Evolutionary conservation across 768 basidiomycete species (phyloP).

Genomic region (Tylopilus sp.): DNA sequence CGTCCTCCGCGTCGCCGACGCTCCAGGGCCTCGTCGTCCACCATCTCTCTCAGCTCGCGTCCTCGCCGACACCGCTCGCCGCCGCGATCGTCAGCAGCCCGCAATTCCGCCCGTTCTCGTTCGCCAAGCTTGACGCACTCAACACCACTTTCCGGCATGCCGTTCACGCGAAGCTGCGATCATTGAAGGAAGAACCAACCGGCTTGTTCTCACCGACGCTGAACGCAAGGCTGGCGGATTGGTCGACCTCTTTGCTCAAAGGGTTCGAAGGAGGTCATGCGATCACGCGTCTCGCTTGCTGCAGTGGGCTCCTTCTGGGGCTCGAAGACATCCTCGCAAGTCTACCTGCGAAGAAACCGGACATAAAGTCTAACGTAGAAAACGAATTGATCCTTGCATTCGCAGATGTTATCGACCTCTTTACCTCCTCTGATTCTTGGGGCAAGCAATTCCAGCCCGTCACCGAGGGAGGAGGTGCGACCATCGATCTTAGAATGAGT

Average conservation of each 20-base stretch:
- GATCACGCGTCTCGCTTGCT: slow-evolving; percentile 57
- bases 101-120: slow-evolving; percentile 30
- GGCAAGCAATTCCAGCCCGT: slow-evolving; percentile 65
- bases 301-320: slow-evolving; percentile 62
- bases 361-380: slow-evolving; percentile 47
- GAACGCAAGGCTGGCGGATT: slow-evolving; percentile 42
- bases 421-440: slow-evolving; percentile 48
- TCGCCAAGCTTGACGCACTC: slow-evolving; percentile 28
- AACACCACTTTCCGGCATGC: slow-evolving; percentile 30
- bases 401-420: slow-evolving; percentile 70
- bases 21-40: slow-evolving; percentile 28
- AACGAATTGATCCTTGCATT: slow-evolving; percentile 66
- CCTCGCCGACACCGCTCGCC: slow-evolving; percentile 32
- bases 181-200: slow-evolving; percentile 28
- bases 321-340: slow-evolving; percentile 48
- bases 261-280: slow-evolving; percentile 68
- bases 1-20: slow-evolving; percentile 13
- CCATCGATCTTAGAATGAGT: neutral
- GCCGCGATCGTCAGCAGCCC: slow-evolving; percentile 32
- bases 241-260: slow-evolving; percentile 49
- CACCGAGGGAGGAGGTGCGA: slow-evolving; percentile 41
- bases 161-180: slow-evolving; percentile 25
- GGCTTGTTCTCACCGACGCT: slow-evolving; percentile 34
- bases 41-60: slow-evolving; percentile 26
- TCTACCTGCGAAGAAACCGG: slow-evolving; percentile 28